A percentile compares a stretch with the other conserved stretches of the same genome.
phyloP scores from a whole-genome alignment of 2,329 filamentous ascomycete species.

The Epicoccum nigrum region DNA sequence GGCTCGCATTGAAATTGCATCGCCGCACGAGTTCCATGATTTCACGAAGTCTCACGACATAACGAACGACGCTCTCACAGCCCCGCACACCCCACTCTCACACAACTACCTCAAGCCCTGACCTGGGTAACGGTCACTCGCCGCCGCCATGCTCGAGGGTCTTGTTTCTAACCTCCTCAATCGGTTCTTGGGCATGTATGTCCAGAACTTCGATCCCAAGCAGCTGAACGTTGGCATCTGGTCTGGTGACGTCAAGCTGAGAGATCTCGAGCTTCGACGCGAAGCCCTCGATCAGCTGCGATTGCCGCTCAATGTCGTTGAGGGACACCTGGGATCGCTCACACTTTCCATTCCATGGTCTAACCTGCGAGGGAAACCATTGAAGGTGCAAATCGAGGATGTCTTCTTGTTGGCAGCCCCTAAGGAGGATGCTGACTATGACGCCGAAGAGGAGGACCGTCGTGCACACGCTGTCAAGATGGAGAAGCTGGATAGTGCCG shows the following conservation, averaged over 20 bases:
- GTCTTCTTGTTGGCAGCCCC: constrained; percentile 94
- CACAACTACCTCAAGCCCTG: constrained; percentile 51
- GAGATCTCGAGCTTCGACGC: constrained; percentile 86
- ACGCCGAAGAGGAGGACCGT: constrained; percentile 88
- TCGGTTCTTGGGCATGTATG: constrained; percentile 99
- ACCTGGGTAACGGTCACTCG: constrained; percentile 74
- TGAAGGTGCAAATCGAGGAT: constrained; percentile 95
- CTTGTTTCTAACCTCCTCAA: constrained; percentile 97
- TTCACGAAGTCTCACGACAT: constrained; percentile 39
- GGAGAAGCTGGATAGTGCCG: constrained; percentile 96
- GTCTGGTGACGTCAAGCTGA: constrained; percentile 96
- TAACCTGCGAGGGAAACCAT: constrained; percentile 90
- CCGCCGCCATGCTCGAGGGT: constrained; percentile 86
- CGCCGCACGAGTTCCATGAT: constrained; percentile 38
- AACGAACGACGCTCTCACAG: constrained; percentile 31
- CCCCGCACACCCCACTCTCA: constrained; percentile 25
- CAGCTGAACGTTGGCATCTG: constrained; percentile 99
- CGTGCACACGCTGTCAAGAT: constrained; percentile 93
- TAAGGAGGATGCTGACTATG: constrained; percentile 91
- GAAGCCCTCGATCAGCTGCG: constrained; percentile 97
- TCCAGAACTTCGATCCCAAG: constrained; percentile 98
- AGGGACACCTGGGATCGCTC: constrained; percentile 90
- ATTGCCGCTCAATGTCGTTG: constrained; percentile 93
- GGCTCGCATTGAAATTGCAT: constrained; percentile 23
- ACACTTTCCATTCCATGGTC: constrained; percentile 97